Conservation (phyloP, 495 filamentous ascomycete genomes). For the Penicillium canariense region DNA sequence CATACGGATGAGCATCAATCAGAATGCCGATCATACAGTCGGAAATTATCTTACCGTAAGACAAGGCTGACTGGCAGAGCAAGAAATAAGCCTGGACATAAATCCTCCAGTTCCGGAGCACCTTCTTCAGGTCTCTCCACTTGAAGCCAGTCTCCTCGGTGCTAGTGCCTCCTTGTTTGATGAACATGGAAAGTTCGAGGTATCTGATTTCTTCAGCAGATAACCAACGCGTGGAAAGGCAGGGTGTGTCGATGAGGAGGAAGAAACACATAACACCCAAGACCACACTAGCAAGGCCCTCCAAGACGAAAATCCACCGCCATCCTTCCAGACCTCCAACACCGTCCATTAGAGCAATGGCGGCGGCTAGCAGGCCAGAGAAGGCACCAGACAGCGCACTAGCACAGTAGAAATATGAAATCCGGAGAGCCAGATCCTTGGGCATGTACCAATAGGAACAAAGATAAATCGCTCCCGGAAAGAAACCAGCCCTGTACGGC, state of each 20-base stretch:
- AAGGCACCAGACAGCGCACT: conserved; percentile 62
- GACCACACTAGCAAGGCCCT: conserved; percentile 55
- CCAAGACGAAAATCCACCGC: conserved; percentile 72
- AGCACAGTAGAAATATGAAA: conserved; percentile 63
- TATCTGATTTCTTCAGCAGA: conserved; percentile 26
- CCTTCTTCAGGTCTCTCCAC: conserved; percentile 24
- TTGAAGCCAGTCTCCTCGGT: conserved; percentile 19
- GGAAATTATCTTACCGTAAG: conserved; percentile 20
- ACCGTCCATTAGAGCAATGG: conserved; percentile 65
- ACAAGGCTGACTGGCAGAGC: conserved; percentile 26
- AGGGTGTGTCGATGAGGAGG: conserved; percentile 28
- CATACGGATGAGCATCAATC: not conserved
- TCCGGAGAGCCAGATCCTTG: conserved; percentile 21
- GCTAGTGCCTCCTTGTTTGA: conserved; percentile 28
- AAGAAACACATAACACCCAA: conserved; percentile 59
- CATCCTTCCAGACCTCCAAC: conserved; percentile 59
- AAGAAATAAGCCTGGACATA: conserved; percentile 31
- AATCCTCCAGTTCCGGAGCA: conserved; percentile 27
- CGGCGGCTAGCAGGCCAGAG: conserved; percentile 64
- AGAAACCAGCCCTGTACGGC: conserved; percentile 47
- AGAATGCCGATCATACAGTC: no score
- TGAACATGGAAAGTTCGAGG: conserved; percentile 28
- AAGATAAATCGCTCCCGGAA: conserved; percentile 70
- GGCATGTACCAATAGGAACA: conserved; percentile 68
- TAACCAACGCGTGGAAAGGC: conserved; percentile 21